Evolutionary conservation across 2,329 filamentous ascomycete genomes (phyloP), one percentile per base, ranked within the genome.

Genomic region (Aspergillus sp.): DNA sequence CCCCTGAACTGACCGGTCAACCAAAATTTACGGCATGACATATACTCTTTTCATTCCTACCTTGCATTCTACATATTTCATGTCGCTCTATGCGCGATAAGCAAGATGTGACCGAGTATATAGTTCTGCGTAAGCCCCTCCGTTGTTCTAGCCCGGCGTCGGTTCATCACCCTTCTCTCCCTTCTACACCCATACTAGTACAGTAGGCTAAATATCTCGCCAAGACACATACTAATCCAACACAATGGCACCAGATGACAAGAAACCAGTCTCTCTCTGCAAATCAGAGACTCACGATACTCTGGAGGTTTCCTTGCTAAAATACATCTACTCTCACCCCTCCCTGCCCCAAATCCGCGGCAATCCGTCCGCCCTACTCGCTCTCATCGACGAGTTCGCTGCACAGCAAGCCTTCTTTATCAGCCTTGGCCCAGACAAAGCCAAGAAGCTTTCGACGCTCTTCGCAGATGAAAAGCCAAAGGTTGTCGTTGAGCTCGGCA

Each of bases 341-440:
- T 41, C 38, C 21, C 10, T 55, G 7, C n/a, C 52, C 12, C 38
- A 55, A 13, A 17, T 32, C 23, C 21, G 52, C 9, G 36, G 28
- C 12, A 32, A 23, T 6, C 52, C 52, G n/a, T 41, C 23, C 15
- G 21, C 52, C 38, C 6, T 94, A 1, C 80, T 93, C 0, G 79
- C 81, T 21, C 85, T 85, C 28, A 92, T 94, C 72, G 89, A 94
- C 69, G 85, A 89, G 54, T 94, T 83, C 73, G 85, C 80, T 17
- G 52, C 52, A 15, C 77, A 84, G 45, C 81, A 85, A 63, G 90
- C 88, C 72, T 90, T 89, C 64, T 82, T 94, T 52, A 94, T 94
- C 88, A 94, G 92, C 65, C 86, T 95, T 1, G 91, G 91, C 45
- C 82, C 87, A 66, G 82, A 87, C 69, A 95, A 95, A 76, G 90